These are phyloP conservation scores for Racocetra persica DNA, from an alignment of 371 early-diverging fungal genomes.

Conservation along the genomic window DNA sequence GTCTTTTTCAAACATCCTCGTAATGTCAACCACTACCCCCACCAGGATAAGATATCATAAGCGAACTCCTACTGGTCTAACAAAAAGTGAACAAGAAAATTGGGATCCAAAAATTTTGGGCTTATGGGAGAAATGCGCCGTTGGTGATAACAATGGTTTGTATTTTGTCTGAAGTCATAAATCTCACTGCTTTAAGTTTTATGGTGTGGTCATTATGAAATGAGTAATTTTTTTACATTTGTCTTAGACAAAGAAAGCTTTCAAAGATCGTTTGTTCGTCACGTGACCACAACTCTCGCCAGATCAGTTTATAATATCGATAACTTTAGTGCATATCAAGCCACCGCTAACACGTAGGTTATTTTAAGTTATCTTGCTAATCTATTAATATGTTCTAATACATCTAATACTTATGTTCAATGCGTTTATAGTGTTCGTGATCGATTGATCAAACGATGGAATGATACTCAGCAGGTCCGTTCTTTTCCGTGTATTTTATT, in stretches of 20 bases:
- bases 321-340: constrained; percentile 84
- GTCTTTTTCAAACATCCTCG: no score
- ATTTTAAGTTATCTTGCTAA: background rate
- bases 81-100: constrained; percentile 13
- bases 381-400: background rate
- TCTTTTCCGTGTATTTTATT: no score
- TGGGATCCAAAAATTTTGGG: background rate
- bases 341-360: constrained; percentile 77
- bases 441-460: constrained; percentile 87
- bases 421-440: constrained; percentile 73
- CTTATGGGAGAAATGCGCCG: constrained; percentile 37
- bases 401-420: no score
- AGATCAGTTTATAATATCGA: constrained; percentile 84
- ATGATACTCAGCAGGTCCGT: constrained; percentile 77
- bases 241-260: constrained; percentile 64
- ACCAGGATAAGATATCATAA: background rate
- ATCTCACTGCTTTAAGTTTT: background rate
- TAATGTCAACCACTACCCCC: background rate
- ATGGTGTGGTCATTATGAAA: background rate
- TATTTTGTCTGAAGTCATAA: background rate
- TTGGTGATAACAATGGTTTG: constrained; percentile 8
- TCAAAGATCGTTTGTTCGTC: constrained; percentile 78
- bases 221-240: background rate
- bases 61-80: constrained; percentile 26
- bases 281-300: constrained; percentile 82